Conservation (phyloP, 2,329 filamentous ascomycete species). For the Fusarium staphyleae region DNA sequence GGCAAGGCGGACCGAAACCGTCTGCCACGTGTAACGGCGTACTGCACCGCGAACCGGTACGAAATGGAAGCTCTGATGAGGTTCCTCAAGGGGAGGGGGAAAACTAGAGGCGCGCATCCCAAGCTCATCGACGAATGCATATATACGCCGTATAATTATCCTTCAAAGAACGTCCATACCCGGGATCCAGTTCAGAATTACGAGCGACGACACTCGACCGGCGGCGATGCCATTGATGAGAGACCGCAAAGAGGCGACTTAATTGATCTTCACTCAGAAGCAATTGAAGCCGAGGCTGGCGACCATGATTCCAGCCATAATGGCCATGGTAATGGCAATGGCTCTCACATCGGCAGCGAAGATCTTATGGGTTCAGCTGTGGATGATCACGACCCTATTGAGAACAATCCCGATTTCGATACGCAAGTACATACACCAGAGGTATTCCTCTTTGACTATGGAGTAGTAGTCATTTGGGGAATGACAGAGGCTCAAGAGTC, state of each 20-base stretch:
- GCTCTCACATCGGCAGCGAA: constrained; percentile 41
- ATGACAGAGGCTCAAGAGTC: constrained; percentile 92
- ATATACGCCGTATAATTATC: constrained; percentile 90
- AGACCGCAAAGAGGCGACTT: constrained; percentile 63
- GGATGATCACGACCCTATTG: constrained; percentile 49
- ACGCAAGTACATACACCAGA: constrained; percentile 90
- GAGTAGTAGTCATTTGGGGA: constrained; percentile 97
- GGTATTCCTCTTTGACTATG: constrained; percentile 96
- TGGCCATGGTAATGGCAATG: constrained; percentile 34
- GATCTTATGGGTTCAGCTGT: constrained; percentile 47
- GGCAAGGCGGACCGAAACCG: constrained; percentile 92
- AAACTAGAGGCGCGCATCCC: constrained; percentile 79
- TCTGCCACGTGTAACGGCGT: constrained; percentile 91
- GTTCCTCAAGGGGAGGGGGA: constrained; percentile 85
- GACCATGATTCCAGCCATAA: constrained; percentile 42
- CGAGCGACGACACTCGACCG: constrained; percentile 78
- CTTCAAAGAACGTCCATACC: constrained; percentile 49
- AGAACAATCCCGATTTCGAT: constrained; percentile 75
- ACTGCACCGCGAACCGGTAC: constrained; percentile 93
- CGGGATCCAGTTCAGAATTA: constrained; percentile 54
- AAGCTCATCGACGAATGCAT: constrained; percentile 98
- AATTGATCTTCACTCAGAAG: constrained; percentile 63
- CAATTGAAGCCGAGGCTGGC: constrained; percentile 40
- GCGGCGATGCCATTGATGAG: constrained; percentile 62
- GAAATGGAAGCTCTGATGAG: constrained; percentile 88